phyloP scores from a whole-genome alignment of 2,329 filamentous ascomycete genomes.

The Thielaviopsis populi region DNA sequence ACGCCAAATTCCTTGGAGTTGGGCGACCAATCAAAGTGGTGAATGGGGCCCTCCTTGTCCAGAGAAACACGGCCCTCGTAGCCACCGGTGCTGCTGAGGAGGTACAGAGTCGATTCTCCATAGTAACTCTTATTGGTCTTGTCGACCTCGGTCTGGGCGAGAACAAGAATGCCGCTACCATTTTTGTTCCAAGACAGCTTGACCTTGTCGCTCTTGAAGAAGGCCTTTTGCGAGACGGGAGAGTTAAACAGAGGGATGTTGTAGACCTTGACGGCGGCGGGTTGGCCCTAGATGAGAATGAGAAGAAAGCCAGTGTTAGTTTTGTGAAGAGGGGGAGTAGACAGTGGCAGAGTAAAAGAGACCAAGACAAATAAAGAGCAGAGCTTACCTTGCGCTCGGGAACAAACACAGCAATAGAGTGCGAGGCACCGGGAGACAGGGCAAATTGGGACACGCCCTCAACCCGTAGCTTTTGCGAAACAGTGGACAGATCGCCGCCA shows the following conservation, averaged over 20 bases:
- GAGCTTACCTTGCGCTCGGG: conserved; percentile 86
- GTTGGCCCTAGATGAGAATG: conserved; percentile 54
- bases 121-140: conserved; percentile 99
- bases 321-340: not conserved
- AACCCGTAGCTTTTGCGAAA: conserved; percentile 89
- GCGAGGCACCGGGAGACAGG: conserved; percentile 73
- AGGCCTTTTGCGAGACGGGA: conserved; percentile 91
- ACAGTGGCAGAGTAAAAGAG: too few relatives aligned
- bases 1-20: conserved; percentile 97
- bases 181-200: conserved; percentile 95
- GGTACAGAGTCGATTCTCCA: conserved; percentile 91
- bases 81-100: conserved; percentile 77
- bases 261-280: conserved; percentile 85
- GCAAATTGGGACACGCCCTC: conserved; percentile 86
- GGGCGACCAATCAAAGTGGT: conserved; percentile 96
- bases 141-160: conserved; percentile 95
- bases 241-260: conserved; percentile 73
- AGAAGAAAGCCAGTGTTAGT: conserved; percentile 17
- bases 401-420: conserved; percentile 86
- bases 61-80: conserved; percentile 86
- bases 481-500: conserved; percentile 66
- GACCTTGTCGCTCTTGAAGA: conserved; percentile 98
- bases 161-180: conserved; percentile 80
- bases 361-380: too few relatives aligned
- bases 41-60: conserved; percentile 95